phyloP scores from a whole-genome alignment of 192 early-diverging fungal species.

The Phlyctochytrium bullatum region DNA sequence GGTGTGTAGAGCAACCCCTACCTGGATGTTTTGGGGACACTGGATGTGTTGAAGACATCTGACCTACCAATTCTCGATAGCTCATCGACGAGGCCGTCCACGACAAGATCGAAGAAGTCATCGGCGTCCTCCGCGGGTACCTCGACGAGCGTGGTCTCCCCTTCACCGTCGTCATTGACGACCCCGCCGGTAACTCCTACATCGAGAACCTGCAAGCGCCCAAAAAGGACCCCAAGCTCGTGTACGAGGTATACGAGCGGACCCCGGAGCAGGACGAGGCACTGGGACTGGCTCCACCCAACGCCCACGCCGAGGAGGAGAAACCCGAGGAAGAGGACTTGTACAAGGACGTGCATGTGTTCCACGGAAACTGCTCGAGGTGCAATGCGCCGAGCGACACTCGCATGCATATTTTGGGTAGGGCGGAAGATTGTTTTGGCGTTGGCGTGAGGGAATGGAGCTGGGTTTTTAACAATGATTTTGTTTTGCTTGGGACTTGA shows the following conservation, averaged over 20 bases:
- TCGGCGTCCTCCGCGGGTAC: conserved; percentile 61
- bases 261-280: conserved; percentile 75
- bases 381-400: conserved; percentile 78
- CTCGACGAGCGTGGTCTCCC: conserved; percentile 44
- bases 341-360: conserved; percentile 66
- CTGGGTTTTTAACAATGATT: too few species aligned
- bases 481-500: conserved; percentile 58
- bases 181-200: conserved; percentile 90
- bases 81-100: conserved; percentile 60
- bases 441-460: too few species aligned
- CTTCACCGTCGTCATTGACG: conserved; percentile 81
- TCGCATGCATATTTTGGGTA: conserved; percentile 77
- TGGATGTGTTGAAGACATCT: not conserved
- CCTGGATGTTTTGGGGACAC: not conserved
- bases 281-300: conserved; percentile 56
- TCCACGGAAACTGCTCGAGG: conserved; percentile 85
- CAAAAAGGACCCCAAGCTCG: conserved; percentile 72
- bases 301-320: conserved; percentile 46
- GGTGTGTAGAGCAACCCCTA: conserved; percentile 8
- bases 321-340: conserved; percentile 44
- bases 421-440: too few species aligned
- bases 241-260: conserved; percentile 61
- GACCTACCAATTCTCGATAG: conserved; percentile 4
- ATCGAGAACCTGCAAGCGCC: conserved; percentile 83
- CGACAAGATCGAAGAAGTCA: conserved; percentile 69